A percentile compares a stretch with the other conserved stretches of the same genome.
Conservation (phyloP, 2,329 filamentous ascomycete species). For the Colletotrichum falcatum region DNA sequence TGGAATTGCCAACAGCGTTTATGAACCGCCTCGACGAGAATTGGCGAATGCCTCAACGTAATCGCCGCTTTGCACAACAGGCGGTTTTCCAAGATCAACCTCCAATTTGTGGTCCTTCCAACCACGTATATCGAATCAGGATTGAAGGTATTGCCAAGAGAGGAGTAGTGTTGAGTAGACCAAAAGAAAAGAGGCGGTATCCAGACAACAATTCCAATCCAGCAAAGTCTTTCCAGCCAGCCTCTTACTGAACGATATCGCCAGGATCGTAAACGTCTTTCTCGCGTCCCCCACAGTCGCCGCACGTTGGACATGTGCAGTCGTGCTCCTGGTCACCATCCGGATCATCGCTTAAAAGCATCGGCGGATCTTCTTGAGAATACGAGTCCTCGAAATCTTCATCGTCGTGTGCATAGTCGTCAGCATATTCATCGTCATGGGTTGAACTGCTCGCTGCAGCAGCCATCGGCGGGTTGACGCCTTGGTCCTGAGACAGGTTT, state of each 20-base stretch:
- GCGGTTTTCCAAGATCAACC: background rate
- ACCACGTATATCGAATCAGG: background rate
- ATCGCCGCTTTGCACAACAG: background rate
- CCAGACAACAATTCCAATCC: background rate
- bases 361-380: constrained; percentile 40
- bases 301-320: constrained; percentile 20
- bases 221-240: background rate
- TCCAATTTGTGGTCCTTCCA: background rate
- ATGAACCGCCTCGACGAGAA: background rate
- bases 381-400: constrained; percentile 28
- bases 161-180: background rate
- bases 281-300: constrained; percentile 12
- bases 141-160: background rate
- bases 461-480: constrained; percentile 44
- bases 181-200: background rate
- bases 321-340: constrained; percentile 26
- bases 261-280: constrained; percentile 32
- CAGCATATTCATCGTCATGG: constrained; percentile 53
- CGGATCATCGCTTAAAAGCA: constrained; percentile 39
- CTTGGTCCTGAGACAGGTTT: constrained; percentile 44
- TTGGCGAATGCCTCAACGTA: background rate
- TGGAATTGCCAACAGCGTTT: background rate
- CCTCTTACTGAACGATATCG: constrained; percentile 11
- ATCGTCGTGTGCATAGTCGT: constrained; percentile 44
- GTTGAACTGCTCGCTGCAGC: constrained; percentile 51